Evolutionary conservation across 495 filamentous ascomycete species (phyloP), one percentile per base, ranked within the genome.

Genomic region (Amphirosellinia nigrospora): DNA sequence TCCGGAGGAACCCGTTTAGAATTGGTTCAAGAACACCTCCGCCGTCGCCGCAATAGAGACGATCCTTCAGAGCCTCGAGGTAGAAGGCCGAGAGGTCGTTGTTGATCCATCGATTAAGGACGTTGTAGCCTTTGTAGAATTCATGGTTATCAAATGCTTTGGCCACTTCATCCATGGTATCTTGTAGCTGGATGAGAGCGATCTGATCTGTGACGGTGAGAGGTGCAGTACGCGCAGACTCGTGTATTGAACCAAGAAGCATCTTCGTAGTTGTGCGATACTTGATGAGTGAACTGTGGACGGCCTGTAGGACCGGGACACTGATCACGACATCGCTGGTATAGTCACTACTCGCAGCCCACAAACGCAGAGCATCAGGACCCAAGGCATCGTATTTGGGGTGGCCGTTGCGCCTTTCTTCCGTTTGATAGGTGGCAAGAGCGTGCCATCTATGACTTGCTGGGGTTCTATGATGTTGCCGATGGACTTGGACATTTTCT

Each of bases 401-500:
- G 39, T 6, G n/a, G 68, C 71, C 38, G 73, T 73, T 16, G 66
- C 64, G 15, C 60, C 71, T 52, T 68, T 81, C 73, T 77, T 86
- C 77, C 11, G 74, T 50, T 78, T 88, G 28, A 83, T 64, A 4
- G 81, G 80, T 1, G 82, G 83, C 10, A 86, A 55, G 4, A 96
- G 83, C 10, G 89, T 81, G 41, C 94, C 95, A 48, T 92, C 87
- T 81, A 97, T 94, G 72, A 99, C 94, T 70, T 96, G 82, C 56
- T 89, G 85, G 0, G 96, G 94, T 0, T 88, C 84, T 65, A 98
- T 88, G 53, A 91, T 86, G 75, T 99, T 98, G n/a, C 96, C 96
- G 19, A 97, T 82, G 2, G 93, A 97, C 79, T 99, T 99, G 78
- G 94, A 97, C 96, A 99, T 99, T 77, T 99, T 99, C 70, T 91